phyloP scores from a whole-genome alignment of 805 yeast species.

The Metschnikowia kofuensis region DNA sequence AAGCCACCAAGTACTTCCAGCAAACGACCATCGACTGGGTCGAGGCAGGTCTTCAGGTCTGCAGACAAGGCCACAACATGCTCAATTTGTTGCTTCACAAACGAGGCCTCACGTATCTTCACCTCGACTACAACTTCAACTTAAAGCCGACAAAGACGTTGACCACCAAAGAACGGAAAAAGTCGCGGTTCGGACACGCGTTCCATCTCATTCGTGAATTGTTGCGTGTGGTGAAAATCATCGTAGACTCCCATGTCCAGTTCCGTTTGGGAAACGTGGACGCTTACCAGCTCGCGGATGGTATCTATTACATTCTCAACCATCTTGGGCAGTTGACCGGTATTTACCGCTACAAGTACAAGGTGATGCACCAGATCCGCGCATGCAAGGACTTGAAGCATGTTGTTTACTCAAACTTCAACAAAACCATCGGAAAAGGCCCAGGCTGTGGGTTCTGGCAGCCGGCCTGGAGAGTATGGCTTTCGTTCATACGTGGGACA shows the following conservation, averaged over 20 bases:
- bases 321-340: slow-evolving; percentile 97
- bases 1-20: slow-evolving; percentile 83
- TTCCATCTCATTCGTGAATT: slow-evolving; percentile 92
- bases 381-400: slow-evolving; percentile 96
- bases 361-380: slow-evolving; percentile 96
- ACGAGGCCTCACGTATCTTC: slow-evolving; percentile 87
- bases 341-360: slow-evolving; percentile 92
- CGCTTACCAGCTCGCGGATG: slow-evolving; percentile 93
- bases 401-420: slow-evolving; percentile 81
- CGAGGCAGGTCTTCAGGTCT: slow-evolving; percentile 93
- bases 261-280: slow-evolving; percentile 87
- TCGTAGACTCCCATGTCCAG: slow-evolving; percentile 94
- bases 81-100: slow-evolving; percentile 84
- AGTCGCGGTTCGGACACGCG: slow-evolving; percentile 94
- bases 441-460: slow-evolving; percentile 99
- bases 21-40: slow-evolving; percentile 96
- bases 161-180: slow-evolving; percentile 93
- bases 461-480: slow-evolving; percentile 98
- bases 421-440: slow-evolving; percentile 87
- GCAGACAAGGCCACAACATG: slow-evolving; percentile 93
- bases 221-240: slow-evolving; percentile 71
- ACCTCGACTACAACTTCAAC: slow-evolving; percentile 92
- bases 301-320: slow-evolving; percentile 81
- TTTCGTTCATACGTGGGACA: slow-evolving; percentile 84
- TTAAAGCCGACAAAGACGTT: slow-evolving; percentile 93